Evolutionary conservation across 768 basidiomycete species (phyloP).

Genomic region (Lactarius pseudohatsudake): DNA sequence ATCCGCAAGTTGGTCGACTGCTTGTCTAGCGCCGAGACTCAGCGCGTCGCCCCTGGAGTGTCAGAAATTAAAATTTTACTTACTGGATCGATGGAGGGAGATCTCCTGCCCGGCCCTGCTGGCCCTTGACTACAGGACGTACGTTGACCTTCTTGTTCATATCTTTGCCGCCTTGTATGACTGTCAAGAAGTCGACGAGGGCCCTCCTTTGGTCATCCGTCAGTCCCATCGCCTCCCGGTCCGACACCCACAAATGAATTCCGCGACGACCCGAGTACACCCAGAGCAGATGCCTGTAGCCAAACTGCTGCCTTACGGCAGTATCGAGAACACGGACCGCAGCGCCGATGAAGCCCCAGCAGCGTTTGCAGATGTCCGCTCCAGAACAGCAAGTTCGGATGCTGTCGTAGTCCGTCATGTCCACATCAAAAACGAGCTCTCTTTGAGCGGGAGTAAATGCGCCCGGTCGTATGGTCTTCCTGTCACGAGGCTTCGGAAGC

Average conservation of each 20-base stretch:
- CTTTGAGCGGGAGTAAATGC: constrained; percentile 74
- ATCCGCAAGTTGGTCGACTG: constrained; percentile 49
- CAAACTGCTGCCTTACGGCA: constrained; percentile 84
- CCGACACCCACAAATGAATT: constrained; percentile 97
- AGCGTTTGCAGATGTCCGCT: constrained; percentile 86
- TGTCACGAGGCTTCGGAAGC: constrained; percentile 74
- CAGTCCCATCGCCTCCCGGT: constrained; percentile 80
- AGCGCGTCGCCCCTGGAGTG: constrained; percentile 1
- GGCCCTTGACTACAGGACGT: constrained; percentile 39
- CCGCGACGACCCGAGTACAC: constrained; percentile 98
- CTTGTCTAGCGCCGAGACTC: constrained; percentile 24
- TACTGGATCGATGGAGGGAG: constrained; percentile 78
- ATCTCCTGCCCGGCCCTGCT: constrained; percentile 33
- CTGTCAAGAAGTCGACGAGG: constrained; percentile 83
- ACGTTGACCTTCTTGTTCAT: constrained; percentile 82
- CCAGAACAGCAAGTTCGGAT: constrained; percentile 93
- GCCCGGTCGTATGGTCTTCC: constrained; percentile 71
- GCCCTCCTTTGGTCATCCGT: constrained; percentile 90
- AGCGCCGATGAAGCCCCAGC: constrained; percentile 93
- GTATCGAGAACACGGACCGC: constrained; percentile 86
- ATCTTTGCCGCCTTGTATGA: constrained; percentile 79
- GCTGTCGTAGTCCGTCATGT: constrained; percentile 99
- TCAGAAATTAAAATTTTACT: constrained; percentile 17
- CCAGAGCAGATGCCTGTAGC: constrained; percentile 89
- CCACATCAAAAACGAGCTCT: constrained; percentile 98